Percentiles rank a stretch among this genome's conserved stretches.
Evolutionary conservation across 352 stramenopile species (phyloP).

Genomic region (Globisporangium camurandrum): DNA sequence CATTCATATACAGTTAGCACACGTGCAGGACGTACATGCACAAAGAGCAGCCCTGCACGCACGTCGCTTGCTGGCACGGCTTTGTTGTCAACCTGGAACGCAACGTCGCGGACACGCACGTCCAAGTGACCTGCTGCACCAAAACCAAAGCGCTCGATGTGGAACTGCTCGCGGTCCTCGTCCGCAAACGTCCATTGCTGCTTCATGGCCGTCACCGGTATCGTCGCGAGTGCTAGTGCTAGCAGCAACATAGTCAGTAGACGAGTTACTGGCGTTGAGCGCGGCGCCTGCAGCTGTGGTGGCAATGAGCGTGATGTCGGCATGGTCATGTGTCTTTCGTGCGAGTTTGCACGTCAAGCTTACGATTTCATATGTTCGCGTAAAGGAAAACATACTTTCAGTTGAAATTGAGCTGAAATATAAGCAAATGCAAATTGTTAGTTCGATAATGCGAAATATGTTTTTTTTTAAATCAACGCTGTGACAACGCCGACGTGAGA

Average conservation of each 20-base stretch:
- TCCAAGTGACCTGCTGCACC: slow-evolving; percentile 52
- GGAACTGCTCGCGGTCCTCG: slow-evolving; percentile 74
- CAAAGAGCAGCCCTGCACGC: slow-evolving; percentile 44
- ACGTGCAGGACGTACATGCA: slow-evolving; percentile 32
- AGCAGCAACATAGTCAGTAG: background rate
- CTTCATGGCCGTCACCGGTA: slow-evolving; percentile 33
- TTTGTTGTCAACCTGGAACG: slow-evolving; percentile 3
- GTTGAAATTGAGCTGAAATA: too few relatives aligned
- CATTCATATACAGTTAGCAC: background rate
- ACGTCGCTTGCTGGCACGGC: slow-evolving; percentile 6
- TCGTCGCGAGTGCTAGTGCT: background rate
- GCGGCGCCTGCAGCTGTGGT: too few relatives aligned
- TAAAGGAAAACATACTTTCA: too few relatives aligned
- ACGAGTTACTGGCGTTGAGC: too few relatives aligned
- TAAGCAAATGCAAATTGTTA: too few relatives aligned
- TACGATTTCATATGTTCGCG: too few relatives aligned
- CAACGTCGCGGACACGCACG: slow-evolving; percentile 57
- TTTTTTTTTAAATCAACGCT: too few relatives aligned
- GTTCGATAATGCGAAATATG: too few relatives aligned
- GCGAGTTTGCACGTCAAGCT: too few relatives aligned
- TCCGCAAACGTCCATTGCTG: slow-evolving; percentile 64
- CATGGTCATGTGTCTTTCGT: too few relatives aligned
- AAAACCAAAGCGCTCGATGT: slow-evolving; percentile 90
- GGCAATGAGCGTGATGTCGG: too few relatives aligned
- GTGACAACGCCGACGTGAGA: too few relatives aligned